Conservation (phyloP, 2,329 filamentous ascomycete genomes). For the Cadophora malorum region DNA sequence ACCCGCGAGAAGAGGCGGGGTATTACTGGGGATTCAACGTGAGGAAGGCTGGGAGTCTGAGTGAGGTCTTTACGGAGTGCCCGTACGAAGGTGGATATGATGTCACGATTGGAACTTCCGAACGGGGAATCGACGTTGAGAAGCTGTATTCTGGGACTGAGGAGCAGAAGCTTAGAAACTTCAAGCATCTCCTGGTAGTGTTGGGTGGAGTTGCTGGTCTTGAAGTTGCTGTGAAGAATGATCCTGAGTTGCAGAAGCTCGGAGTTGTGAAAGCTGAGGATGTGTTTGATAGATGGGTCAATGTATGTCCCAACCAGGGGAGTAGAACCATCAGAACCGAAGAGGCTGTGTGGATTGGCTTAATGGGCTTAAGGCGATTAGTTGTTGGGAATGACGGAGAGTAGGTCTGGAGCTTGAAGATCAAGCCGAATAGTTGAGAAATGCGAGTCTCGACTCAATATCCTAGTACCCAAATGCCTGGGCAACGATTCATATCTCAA, state of each 20-base stretch:
- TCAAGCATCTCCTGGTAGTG: slow-evolving; percentile 77
- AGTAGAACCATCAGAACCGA: slow-evolving; percentile 84
- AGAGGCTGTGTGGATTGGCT: slow-evolving; percentile 79
- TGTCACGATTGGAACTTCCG: slow-evolving; percentile 81
- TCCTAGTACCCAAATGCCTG: neutral
- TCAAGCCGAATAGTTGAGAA: neutral
- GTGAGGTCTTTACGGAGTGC: slow-evolving; percentile 78
- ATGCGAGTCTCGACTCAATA: neutral
- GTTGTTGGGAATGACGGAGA: slow-evolving; percentile 46
- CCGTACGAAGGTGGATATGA: slow-evolving; percentile 81
- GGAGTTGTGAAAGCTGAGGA: slow-evolving; percentile 70
- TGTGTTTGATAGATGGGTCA: slow-evolving; percentile 85
- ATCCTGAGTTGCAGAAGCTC: slow-evolving; percentile 58
- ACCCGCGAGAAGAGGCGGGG: slow-evolving; percentile 75
- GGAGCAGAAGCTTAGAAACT: slow-evolving; percentile 48
- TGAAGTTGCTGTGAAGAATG: slow-evolving; percentile 73
- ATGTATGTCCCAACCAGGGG: slow-evolving; percentile 80
- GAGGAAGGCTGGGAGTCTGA: slow-evolving; percentile 69
- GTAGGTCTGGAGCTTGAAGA: neutral
- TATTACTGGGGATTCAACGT: slow-evolving; percentile 89
- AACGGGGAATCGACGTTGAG: slow-evolving; percentile 62
- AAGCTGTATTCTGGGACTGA: slow-evolving; percentile 40
- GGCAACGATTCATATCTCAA: neutral
- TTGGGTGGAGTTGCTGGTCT: slow-evolving; percentile 84
- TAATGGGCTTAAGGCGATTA: slow-evolving; percentile 69